A percentile compares a stretch with the other conserved stretches of the same genome.
These are phyloP conservation scores for Hamigera avellanea DNA, from an alignment of 495 filamentous ascomycete genomes.

Conservation along the genomic window DNA sequence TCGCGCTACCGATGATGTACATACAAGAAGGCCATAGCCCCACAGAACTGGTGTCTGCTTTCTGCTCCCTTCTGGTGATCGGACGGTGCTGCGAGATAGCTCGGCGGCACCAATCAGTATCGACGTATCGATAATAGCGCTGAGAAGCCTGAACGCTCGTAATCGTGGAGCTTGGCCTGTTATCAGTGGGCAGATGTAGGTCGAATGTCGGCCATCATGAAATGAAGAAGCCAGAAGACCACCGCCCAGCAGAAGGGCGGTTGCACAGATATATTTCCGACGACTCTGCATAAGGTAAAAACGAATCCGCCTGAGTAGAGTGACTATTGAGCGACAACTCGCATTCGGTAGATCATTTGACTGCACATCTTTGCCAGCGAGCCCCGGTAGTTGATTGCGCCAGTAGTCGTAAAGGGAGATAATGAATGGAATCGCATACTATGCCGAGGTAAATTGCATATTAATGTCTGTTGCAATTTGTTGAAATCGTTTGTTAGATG, in stretches of 20 bases:
- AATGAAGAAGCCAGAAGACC: slow-evolving; percentile 18
- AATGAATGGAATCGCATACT: slow-evolving; percentile 31
- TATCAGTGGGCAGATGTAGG: slow-evolving; percentile 34
- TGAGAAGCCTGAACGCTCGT: slow-evolving; percentile 14
- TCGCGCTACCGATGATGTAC: slow-evolving; percentile 2
- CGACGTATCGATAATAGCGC: slow-evolving; percentile 21
- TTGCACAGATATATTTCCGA: slow-evolving; percentile 22
- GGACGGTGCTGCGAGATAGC: slow-evolving; percentile 11
- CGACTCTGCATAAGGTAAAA: slow-evolving; percentile 18
- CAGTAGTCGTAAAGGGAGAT: slow-evolving; percentile 33
- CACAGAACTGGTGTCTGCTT: slow-evolving; percentile 19
- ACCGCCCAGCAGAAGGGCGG: slow-evolving; percentile 19
- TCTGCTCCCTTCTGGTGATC: slow-evolving; percentile 13
- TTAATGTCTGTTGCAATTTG: not conserved
- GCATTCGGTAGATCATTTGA: slow-evolving; percentile 9
- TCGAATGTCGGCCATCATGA: slow-evolving; percentile 22
- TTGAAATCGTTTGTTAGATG: too few relatives aligned
- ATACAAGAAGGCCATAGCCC: slow-evolving; percentile 27
- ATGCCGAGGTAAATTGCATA: not conserved
- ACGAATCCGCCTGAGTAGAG: slow-evolving; percentile 12
- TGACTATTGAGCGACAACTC: slow-evolving; percentile 9
- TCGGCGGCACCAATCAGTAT: slow-evolving; percentile 24
- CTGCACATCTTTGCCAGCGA: slow-evolving; percentile 10
- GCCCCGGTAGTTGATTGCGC: slow-evolving; percentile 20
- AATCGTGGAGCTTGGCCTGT: slow-evolving; percentile 13